Conservation (phyloP, 352 stramenopile species). For the Peronospora belbahrii region DNA sequence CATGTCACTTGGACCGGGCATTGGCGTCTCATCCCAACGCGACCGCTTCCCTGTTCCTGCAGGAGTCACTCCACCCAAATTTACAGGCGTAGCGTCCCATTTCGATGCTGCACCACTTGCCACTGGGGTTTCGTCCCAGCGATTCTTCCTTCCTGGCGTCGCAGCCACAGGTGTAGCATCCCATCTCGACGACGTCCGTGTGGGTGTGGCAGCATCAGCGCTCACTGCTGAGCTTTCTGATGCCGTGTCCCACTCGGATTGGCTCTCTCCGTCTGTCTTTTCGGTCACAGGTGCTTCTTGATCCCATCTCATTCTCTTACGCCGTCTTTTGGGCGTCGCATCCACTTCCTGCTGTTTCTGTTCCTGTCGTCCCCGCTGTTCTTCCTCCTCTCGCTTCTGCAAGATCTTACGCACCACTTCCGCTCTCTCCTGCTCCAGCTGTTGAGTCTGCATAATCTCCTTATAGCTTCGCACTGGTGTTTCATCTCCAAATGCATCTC, state of each 20-base stretch:
- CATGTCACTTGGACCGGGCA: slow-evolving; percentile 39
- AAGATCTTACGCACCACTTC: slow-evolving; percentile 85
- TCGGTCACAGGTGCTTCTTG: slow-evolving; percentile 38
- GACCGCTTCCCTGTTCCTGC: slow-evolving; percentile 79
- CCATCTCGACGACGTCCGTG: slow-evolving; percentile 57
- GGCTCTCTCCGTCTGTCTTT: slow-evolving; percentile 55
- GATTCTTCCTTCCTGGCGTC: slow-evolving; percentile 61
- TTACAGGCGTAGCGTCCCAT: slow-evolving; percentile 92
- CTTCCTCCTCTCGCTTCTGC: slow-evolving; percentile 69
- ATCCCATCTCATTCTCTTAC: slow-evolving; percentile 84
- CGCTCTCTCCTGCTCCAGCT: slow-evolving; percentile 77
- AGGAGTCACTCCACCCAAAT: slow-evolving; percentile 41
- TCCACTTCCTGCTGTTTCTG: slow-evolving; percentile 21
- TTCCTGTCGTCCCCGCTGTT: slow-evolving; percentile 29
- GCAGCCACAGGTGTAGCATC: slow-evolving; percentile 57
- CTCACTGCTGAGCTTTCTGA: slow-evolving; percentile 34
- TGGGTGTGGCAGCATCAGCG: slow-evolving; percentile 37
- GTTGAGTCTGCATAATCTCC: slow-evolving; percentile 89
- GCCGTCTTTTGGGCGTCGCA: slow-evolving; percentile 50
- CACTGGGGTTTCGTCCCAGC: slow-evolving; percentile 77
- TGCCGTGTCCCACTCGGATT: slow-evolving; percentile 72
- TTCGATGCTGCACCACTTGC: slow-evolving; percentile 47
- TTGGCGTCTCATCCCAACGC: slow-evolving; percentile 95
- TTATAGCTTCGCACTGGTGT: slow-evolving; percentile 77
- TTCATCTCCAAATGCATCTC: slow-evolving; percentile 85